Percentiles rank a stretch among this genome's conserved stretches.
Conservation (phyloP, 179 eudicot species). For the Pouteria campechiana region DNA sequence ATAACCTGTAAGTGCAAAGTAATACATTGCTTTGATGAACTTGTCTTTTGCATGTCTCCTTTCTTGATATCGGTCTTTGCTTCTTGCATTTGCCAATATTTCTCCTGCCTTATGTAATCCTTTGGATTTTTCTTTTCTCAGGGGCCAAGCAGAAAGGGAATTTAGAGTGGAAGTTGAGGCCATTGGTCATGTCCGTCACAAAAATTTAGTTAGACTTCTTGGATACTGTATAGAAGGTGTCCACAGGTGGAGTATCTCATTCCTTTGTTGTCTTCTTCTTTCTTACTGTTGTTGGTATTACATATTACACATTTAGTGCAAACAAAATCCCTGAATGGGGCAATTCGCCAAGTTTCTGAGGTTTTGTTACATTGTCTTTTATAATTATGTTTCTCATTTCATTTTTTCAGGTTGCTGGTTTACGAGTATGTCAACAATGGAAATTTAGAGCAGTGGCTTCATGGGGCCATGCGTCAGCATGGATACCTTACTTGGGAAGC, state of each 20-base stretch:
- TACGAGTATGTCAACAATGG: slow-evolving; percentile 96
- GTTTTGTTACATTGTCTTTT: background rate
- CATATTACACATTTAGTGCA: too few relatives aligned
- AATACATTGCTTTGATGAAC: too few relatives aligned
- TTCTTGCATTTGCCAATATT: slow-evolving; percentile 2
- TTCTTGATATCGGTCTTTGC: slow-evolving; percentile 1
- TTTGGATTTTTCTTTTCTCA: slow-evolving; percentile 13
- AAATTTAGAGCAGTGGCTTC: slow-evolving; percentile 97
- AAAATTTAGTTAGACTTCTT: slow-evolving; percentile 79
- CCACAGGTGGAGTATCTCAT: slow-evolving; percentile 45
- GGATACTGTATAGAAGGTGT: slow-evolving; percentile 97
- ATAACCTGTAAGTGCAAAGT: slow-evolving; percentile 64
- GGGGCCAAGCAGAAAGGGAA: slow-evolving; percentile 98
- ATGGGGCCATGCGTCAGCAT: slow-evolving; percentile 91
- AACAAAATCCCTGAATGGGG: too few relatives aligned
- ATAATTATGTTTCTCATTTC: background rate
- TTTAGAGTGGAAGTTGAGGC: slow-evolving; percentile 97
- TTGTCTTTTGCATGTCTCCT: too few relatives aligned
- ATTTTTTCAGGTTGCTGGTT: slow-evolving; percentile 66
- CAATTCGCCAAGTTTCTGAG: too few relatives aligned
- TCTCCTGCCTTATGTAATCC: background rate
- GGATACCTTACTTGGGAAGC: slow-evolving; percentile 98
- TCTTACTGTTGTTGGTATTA: too few relatives aligned
- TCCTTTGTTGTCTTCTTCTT: too few relatives aligned
- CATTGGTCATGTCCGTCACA: slow-evolving; percentile 95